Evolutionary conservation across 176 grass and related monocot genomes (phyloP).

Genomic region (Sorghum bicolor): Sorghum_bicolor_NCBIv3 NC_012872.2:55057501-55058000

Average conservation of each 20-base stretch:
- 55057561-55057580: constrained; percentile 67
- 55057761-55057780: constrained; percentile 78
- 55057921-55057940: constrained; percentile 90
- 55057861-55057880: constrained; percentile 81
- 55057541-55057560: constrained; percentile 78
- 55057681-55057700: neutral
- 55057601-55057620: constrained; percentile 87
- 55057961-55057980: constrained; percentile 93
- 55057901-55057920: constrained; percentile 99
- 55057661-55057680: neutral
- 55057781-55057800: constrained; percentile 94
- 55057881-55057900: constrained; percentile 91
- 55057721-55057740: constrained; percentile 63
- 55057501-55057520: constrained; percentile 82
- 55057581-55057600: constrained; percentile 75
- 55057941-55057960: constrained; percentile 94
- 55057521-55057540: constrained; percentile 91
- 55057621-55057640: constrained; percentile 56
- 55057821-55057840: constrained; percentile 92
- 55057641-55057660: neutral
- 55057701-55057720: constrained; percentile 59
- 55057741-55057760: constrained; percentile 90
- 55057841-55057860: constrained; percentile 94
- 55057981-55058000: constrained; percentile 83
- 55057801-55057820: constrained; percentile 90